Evolutionary conservation across 2,329 filamentous ascomycete genomes (phyloP), one percentile per base, ranked within the genome.

Genomic region (Graphilbum ipis-grandicollis): DNA sequence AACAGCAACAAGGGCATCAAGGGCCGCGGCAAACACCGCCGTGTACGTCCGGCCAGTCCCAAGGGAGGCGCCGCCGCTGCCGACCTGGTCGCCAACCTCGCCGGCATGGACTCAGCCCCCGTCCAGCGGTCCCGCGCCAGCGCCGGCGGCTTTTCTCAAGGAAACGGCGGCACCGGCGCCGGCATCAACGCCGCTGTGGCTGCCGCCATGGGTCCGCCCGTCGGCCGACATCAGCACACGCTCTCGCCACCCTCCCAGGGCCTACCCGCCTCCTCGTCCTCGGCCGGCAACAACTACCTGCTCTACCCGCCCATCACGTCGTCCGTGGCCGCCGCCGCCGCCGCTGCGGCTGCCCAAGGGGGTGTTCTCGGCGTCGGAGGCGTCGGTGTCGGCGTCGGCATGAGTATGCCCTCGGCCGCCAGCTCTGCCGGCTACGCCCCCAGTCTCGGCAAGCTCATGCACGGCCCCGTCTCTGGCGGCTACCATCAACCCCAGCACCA

Each of bases 1-100:
- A 92, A 96, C 59, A 86, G 80, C 59, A 96, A 96, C 68, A 93
- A 93, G 56, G 90, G 90, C 2, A 94, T 96, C 63, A 96, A 94
- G 58, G 90, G 90, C 10, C 75, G 90, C 33, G 90, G 90, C 31
- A 90, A 88, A 52, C 81, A 86, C 47, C 68, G 83, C 39, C 75
- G 74, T 40, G 78, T 85, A 37, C 53, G 52, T 33, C 47, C 44
- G 22, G 23, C 8, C 33, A 13, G 17, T 30, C n/a, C 10, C 33
- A 15, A 13, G 5, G 14, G 26, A 7, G 14, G 26, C 12, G 10
- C 12, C 31, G 31, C 9, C 17, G 7, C 5, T 18, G 19, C 5
- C 19, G 9, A 25, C 21, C 14, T 14, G 8, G 19, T 7, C 21
- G 10, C n/a, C 33, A 14, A 9, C 33, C 10, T 17, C 21, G 15